Conservation (phyloP, 75 land plant genomes). For the Pinus taeda region DNA sequence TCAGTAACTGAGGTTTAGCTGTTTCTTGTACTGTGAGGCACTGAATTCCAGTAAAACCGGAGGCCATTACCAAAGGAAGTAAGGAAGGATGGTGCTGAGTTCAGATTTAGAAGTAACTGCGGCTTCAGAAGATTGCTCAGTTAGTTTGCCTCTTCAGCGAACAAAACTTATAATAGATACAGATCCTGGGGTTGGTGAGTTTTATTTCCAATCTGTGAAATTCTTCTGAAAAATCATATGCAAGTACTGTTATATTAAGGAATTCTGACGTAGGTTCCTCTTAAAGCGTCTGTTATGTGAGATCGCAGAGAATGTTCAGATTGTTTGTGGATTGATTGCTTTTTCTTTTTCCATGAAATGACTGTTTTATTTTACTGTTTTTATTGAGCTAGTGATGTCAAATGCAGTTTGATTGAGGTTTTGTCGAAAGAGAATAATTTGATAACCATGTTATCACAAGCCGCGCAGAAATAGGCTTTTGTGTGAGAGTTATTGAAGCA, state of each 20-base stretch:
- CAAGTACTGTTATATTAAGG: neutral
- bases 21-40: too few species aligned
- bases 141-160: neutral
- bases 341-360: neutral
- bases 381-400: neutral
- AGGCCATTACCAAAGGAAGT: too few species aligned
- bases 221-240: neutral
- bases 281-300: neutral
- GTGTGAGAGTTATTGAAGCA: neutral
- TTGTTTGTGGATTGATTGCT: neutral
- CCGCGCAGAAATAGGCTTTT: neutral
- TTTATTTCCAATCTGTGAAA: neutral
- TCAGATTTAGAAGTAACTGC: too few species aligned
- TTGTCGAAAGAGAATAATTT: neutral
- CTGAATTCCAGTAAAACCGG: too few species aligned
- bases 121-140: too few species aligned
- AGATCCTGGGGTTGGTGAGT: conserved; percentile 90
- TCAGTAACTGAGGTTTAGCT: too few species aligned
- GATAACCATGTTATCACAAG: neutral
- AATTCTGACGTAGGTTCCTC: neutral
- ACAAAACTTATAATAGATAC: conserved; percentile 91
- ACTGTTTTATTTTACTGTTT: neutral
- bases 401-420: neutral
- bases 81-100: too few species aligned
- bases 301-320: neutral